Conservation (phyloP, 768 basidiomycete genomes). For the Suillus occidentalis region DNA sequence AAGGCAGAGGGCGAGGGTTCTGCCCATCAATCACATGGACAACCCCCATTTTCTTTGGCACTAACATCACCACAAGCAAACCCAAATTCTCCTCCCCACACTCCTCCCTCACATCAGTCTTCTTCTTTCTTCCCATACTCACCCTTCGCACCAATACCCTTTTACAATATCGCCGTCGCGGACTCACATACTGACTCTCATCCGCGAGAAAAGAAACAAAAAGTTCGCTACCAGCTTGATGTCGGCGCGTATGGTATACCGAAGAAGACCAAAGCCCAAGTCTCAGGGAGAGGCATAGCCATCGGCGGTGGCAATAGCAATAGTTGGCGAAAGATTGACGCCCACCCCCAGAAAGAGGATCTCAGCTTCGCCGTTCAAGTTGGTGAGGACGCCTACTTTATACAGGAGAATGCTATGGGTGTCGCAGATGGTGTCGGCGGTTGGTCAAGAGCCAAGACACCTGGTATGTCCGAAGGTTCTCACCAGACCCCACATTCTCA, state of each 20-base stretch:
- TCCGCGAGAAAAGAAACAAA: conserved; percentile 32
- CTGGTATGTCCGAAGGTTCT: conserved; percentile 28
- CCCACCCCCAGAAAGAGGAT: conserved; percentile 31
- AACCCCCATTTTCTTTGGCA: conserved; percentile 41
- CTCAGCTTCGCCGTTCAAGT: conserved; percentile 68
- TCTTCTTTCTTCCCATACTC: conserved; percentile 37
- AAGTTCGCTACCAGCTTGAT: conserved; percentile 54
- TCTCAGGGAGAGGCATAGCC: conserved; percentile 25
- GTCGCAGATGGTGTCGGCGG: conserved; percentile 96
- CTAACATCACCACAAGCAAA: conserved; percentile 43
- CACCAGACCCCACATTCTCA: background rate
- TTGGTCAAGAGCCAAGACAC: conserved; percentile 57
- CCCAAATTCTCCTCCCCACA: conserved; percentile 27
- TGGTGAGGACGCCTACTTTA: conserved; percentile 91
- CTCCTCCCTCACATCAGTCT: conserved; percentile 31
- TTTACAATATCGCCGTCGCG: conserved; percentile 26
- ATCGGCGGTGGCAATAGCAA: conserved; percentile 11
- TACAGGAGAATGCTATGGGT: conserved; percentile 83
- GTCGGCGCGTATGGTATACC: conserved; percentile 87
- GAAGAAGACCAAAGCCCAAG: conserved; percentile 42
- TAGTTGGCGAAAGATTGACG: conserved; percentile 28
- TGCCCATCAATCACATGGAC: conserved; percentile 33
- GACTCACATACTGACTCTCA: conserved; percentile 27
- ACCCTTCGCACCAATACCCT: conserved; percentile 32
- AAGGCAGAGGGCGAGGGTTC: conserved; percentile 49